Evolutionary conservation across 345 rosid species (phyloP).

Genomic region (Eucalyptus curtisii): DNA sequence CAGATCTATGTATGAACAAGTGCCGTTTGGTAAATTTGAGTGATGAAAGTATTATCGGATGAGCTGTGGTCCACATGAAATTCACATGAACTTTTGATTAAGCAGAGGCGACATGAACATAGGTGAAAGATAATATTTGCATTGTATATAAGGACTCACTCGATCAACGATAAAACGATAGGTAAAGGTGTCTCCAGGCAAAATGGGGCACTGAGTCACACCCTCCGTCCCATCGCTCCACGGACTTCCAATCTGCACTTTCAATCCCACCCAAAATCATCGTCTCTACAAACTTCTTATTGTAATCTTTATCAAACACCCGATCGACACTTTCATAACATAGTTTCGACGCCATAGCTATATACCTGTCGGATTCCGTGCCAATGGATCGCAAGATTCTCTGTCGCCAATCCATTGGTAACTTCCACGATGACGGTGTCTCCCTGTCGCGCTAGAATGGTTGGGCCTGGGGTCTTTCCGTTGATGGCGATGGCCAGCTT

Average conservation of each 20-base stretch:
- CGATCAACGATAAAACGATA: constrained; percentile 47
- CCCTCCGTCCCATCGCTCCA: constrained; percentile 84
- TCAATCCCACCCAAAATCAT: not conserved
- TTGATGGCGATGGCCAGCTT: constrained; percentile 55
- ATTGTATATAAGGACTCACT: constrained; percentile 9
- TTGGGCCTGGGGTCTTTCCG: constrained; percentile 57
- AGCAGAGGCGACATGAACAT: not conserved
- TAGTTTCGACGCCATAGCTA: not conserved
- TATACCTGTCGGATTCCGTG: constrained; percentile 70
- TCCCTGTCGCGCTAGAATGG: constrained; percentile 43
- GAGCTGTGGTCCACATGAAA: not conserved
- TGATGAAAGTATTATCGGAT: not conserved
- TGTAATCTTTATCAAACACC: not conserved
- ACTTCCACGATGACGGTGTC: constrained; percentile 60
- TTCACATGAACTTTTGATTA: not conserved
- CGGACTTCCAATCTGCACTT: constrained; percentile 46
- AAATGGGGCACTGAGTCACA: constrained; percentile 63
- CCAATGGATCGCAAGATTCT: constrained; percentile 69
- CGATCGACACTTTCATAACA: not conserved
- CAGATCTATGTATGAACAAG: too few species aligned
- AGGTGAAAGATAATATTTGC: not conserved
- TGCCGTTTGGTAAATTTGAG: not conserved
- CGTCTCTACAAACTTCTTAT: not conserved
- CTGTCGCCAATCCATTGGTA: constrained; percentile 41
- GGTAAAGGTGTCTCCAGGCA: constrained; percentile 59